A percentile compares a stretch with the other conserved stretches of the same genome.
Evolutionary conservation across 257 asterid genomes (phyloP).

Genomic region (Fraxinus quadrangulata): DNA sequence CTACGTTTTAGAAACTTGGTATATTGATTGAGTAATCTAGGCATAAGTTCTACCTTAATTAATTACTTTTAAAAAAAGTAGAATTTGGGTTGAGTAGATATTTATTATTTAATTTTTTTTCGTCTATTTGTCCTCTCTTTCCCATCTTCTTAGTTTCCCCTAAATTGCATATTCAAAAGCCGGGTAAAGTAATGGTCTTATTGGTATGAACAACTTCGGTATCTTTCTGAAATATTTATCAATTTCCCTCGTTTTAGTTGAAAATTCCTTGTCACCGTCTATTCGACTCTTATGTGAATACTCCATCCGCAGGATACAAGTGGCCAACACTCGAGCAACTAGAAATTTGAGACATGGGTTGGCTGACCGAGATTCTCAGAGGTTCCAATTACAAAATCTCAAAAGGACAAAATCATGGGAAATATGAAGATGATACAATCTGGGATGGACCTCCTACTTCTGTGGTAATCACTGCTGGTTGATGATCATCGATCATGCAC

Average conservation of each 20-base stretch:
- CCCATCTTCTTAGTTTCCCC: constrained; percentile 10
- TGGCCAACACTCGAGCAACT: constrained; percentile 25
- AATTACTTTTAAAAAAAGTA: background rate
- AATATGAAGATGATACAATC: constrained; percentile 55
- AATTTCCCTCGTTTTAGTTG: background rate
- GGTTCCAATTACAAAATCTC: constrained; percentile 67
- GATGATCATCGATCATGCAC: background rate
- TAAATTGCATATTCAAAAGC: background rate
- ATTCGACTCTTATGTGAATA: background rate
- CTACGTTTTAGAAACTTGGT: background rate
- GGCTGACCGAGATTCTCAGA: constrained; percentile 79
- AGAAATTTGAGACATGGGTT: constrained; percentile 55
- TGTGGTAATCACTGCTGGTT: constrained; percentile 42
- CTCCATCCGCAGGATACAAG: constrained; percentile 36
- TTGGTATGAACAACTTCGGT: background rate
- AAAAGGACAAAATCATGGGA: constrained; percentile 77
- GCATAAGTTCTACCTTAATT: background rate
- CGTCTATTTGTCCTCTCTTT: background rate
- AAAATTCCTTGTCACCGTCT: background rate
- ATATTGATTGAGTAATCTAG: background rate
- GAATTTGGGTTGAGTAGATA: constrained; percentile 8
- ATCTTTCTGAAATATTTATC: constrained; percentile 4
- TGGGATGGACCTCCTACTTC: constrained; percentile 69
- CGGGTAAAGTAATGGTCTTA: background rate
- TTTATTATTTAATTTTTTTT: constrained; percentile 19